Percentiles rank a stretch among this genome's conserved stretches.
These are phyloP conservation scores for Tephrocybe rancida DNA, from an alignment of 768 basidiomycete species.

Conservation along the genomic window DNA sequence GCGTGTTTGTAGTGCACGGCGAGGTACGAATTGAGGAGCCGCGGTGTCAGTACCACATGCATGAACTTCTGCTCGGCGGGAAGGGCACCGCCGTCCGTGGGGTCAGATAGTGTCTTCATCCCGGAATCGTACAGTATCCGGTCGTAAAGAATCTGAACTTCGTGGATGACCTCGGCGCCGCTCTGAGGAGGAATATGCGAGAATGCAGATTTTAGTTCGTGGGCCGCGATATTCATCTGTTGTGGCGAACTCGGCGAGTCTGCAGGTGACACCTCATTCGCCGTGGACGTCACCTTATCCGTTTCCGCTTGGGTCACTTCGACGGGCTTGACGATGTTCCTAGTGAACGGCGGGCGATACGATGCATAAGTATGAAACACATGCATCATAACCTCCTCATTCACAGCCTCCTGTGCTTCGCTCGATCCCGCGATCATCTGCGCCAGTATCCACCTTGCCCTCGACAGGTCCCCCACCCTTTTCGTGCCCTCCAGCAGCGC, in stretches of 20 bases:
- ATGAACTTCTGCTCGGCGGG: slow-evolving; percentile 45
- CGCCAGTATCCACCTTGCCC: slow-evolving; percentile 88
- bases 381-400: slow-evolving; percentile 78
- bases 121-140: slow-evolving; percentile 53
- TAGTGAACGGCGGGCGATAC: slow-evolving; percentile 71
- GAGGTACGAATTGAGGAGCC: slow-evolving; percentile 80
- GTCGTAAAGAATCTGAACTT: slow-evolving; percentile 66
- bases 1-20: slow-evolving; percentile 68
- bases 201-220: slow-evolving; percentile 25
- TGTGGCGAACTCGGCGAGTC: slow-evolving; percentile 6
- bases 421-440: slow-evolving; percentile 63
- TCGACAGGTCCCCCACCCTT: slow-evolving; percentile 77
- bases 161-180: slow-evolving; percentile 67
- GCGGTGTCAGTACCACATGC: slow-evolving; percentile 56
- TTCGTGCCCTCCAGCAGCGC: slow-evolving; percentile 92
- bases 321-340: slow-evolving; percentile 48
- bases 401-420: slow-evolving; percentile 31
- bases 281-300: neutral
- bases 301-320: slow-evolving; percentile 14
- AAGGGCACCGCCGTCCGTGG: slow-evolving; percentile 14
- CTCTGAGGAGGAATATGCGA: slow-evolving; percentile 73
- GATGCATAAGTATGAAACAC: slow-evolving; percentile 88
- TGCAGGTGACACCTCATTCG: neutral
- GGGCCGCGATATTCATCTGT: neutral
- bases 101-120: neutral